These are phyloP conservation scores for Prunus dulcis DNA, from an alignment of 306 rosid genomes.

Conservation along the genomic window DNA sequence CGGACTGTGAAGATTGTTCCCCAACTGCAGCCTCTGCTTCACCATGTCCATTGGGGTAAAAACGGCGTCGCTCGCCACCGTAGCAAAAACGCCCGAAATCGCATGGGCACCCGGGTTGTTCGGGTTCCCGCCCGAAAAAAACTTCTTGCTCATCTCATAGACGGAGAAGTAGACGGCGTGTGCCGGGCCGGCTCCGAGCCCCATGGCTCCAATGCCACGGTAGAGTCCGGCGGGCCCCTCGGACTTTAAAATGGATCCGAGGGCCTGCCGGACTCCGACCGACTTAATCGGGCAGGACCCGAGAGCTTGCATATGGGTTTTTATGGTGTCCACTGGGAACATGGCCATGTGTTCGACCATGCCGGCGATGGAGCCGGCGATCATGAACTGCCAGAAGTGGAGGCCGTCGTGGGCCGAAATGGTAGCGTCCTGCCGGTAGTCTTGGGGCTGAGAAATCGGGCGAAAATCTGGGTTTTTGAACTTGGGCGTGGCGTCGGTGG, in stretches of 20 bases:
- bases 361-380: conserved; percentile 83
- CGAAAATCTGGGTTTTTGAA: conserved; percentile 68
- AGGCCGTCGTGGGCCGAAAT: conserved; percentile 69
- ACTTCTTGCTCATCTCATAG: conserved; percentile 61
- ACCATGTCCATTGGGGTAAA: conserved; percentile 95
- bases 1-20: conserved; percentile 58
- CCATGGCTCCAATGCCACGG: conserved; percentile 89
- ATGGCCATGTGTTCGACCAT: conserved; percentile 78
- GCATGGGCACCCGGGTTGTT: conserved; percentile 58
- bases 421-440: conserved; percentile 45
- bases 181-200: conserved; percentile 91
- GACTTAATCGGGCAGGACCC: conserved; percentile 79
- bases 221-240: conserved; percentile 73
- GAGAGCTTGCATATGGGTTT: conserved; percentile 88
- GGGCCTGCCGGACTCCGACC: conserved; percentile 64
- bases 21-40: conserved; percentile 82
- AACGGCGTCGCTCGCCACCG: conserved; percentile 72
- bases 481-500: conserved; percentile 67
- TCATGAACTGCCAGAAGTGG: conserved; percentile 87
- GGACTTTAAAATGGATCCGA: conserved; percentile 48
- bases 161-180: conserved; percentile 81
- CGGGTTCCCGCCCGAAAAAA: conserved; percentile 49
- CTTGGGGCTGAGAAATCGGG: conserved; percentile 42
- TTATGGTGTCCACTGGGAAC: conserved; percentile 89
- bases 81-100: conserved; percentile 65